Base-by-base conservation (phyloP, 768 basidiomycete species). In the Coprinellus micaceus region DNA sequence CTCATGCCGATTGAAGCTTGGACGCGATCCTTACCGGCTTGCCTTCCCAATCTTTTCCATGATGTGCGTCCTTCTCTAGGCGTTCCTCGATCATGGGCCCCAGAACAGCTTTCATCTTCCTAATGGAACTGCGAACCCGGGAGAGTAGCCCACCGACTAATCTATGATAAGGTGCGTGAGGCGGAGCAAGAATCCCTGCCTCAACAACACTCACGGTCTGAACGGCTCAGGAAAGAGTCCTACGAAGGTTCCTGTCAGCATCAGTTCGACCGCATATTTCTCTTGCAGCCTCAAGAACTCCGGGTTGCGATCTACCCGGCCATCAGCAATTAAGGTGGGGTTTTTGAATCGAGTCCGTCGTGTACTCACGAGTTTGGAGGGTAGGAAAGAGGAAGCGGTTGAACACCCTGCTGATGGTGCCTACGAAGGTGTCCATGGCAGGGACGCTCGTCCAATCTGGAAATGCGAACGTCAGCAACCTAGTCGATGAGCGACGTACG, bases 381-480 rank as follows among this genome's bases (percentile, higher is more conserved):
- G 77, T 24, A 71, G 61, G 0, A 3, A 82, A 75, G 47, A 81
- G 77, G 0, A 71, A 40, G n/a, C 80, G 71, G 54, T 76, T 78
- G 52, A 61, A 74, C 2, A 66, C 60, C 37, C 78, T 69, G 25
- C 71, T 69, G 15, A 81, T 62, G 13, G 80, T 60, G 21, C 66
- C 30, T 56, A 63, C 69, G 2, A 70, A 59, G 0, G 52, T 60
- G 0, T 62, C 54, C 3, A 70, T 40, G 2, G 62, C 69, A 0
- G 64, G 63, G 2, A 79, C 45, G 6, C 58, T 58, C 13, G 64
- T 63, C 78, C 78, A 80, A 12, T 75, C 76, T 77, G 37, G 24
- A 28, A 24, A 24, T 29, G 6, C 36, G 12, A 17, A 41, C 3
- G 24, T 28, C 30, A 54, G 41, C 33, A 24, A 7, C 10, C 4